Evolutionary conservation across 257 asterid species (phyloP).

Genomic region (Phtheirospermum japonicum): DNA sequence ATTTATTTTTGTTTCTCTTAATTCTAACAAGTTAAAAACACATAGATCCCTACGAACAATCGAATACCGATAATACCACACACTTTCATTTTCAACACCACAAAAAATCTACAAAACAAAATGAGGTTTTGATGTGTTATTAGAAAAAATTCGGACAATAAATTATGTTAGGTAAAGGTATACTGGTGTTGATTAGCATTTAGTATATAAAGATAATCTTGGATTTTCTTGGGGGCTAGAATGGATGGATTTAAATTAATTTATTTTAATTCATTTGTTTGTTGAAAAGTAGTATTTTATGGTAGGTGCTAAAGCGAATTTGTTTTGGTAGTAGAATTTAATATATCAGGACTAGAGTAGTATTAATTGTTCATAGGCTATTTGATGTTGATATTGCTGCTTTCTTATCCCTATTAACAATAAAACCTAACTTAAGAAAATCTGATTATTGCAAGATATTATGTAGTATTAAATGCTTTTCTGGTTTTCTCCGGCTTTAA

Average conservation of each 20-base stretch:
- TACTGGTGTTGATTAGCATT: neutral
- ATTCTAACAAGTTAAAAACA: too few relatives aligned
- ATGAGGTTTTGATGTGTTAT: neutral
- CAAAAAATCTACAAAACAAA: too few relatives aligned
- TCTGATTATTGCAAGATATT: slow-evolving; percentile 13
- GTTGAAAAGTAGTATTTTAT: neutral
- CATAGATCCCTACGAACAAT: too few relatives aligned
- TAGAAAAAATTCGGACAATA: neutral
- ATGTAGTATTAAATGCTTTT: slow-evolving; percentile 1
- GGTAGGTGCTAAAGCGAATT: neutral
- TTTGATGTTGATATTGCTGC: neutral
- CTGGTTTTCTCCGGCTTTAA: slow-evolving; percentile 16
- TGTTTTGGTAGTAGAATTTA: slow-evolving; percentile 2
- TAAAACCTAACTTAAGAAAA: slow-evolving; percentile 1
- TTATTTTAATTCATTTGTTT: neutral
- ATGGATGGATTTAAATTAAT: neutral
- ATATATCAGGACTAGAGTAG: neutral
- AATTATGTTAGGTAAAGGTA: neutral
- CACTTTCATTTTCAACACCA: too few relatives aligned
- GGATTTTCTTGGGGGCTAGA: neutral
- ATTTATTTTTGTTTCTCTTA: too few relatives aligned
- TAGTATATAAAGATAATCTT: slow-evolving; percentile 4
- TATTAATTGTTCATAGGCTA: neutral
- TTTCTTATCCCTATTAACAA: neutral
- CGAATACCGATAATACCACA: too few relatives aligned